A percentile compares a stretch with the other conserved stretches of the same genome.
These are phyloP conservation scores for Arthroderma uncinatum DNA, from an alignment of 2,329 filamentous ascomycete species.

Conservation along the genomic window DNA sequence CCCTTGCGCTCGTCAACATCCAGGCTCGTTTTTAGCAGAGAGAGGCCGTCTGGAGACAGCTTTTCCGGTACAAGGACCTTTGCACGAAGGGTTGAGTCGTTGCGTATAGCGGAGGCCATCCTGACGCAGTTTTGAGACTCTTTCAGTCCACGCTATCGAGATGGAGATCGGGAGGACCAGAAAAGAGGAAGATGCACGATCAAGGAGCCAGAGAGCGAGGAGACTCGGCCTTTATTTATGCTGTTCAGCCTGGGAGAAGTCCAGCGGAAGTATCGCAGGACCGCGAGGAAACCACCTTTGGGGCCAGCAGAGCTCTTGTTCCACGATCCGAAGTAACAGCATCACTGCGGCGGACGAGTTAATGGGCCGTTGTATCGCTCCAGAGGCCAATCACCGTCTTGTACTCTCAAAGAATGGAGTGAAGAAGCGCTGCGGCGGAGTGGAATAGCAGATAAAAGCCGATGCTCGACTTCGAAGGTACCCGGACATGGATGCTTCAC, in stretches of 20 bases:
- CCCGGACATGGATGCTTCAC: neutral
- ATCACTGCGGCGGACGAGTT: neutral
- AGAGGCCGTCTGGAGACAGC: slow-evolving; percentile 65
- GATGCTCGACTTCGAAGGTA: neutral
- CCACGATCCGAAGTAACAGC: neutral
- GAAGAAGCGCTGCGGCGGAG: no score
- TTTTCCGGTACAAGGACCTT: slow-evolving; percentile 68
- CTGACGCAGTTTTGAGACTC: no score
- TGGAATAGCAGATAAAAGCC: no score
- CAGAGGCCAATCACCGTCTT: neutral
- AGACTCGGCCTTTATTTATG: no score
- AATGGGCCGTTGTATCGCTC: neutral
- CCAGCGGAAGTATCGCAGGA: no score
- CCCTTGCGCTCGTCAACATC: slow-evolving; percentile 59
- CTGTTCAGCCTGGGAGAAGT: no score
- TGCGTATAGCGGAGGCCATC: neutral
- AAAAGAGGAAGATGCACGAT: no score
- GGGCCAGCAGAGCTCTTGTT: neutral
- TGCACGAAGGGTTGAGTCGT: slow-evolving; percentile 19
- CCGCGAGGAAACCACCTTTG: slow-evolving; percentile 17
- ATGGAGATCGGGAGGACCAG: no score
- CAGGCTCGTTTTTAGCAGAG: slow-evolving; percentile 53
- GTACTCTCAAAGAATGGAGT: neutral
- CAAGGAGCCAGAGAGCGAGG: no score
- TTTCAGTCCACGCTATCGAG: no score